These are phyloP conservation scores for Lachancea lanzarotensis DNA, from an alignment of 805 yeast genomes.

Conservation along the genomic window DNA sequence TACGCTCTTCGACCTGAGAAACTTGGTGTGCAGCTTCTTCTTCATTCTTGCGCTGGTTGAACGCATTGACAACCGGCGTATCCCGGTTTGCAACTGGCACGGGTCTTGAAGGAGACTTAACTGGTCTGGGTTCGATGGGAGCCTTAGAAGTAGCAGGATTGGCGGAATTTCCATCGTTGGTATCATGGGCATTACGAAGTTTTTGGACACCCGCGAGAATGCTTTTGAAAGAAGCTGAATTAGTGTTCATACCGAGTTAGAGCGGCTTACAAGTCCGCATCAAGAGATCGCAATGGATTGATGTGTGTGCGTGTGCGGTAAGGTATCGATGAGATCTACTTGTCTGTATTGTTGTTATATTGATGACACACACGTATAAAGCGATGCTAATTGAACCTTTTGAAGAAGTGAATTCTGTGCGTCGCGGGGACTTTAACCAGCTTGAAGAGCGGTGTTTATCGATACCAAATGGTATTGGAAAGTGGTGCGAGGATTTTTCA, in stretches of 20 bases:
- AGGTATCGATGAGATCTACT: too few relatives aligned
- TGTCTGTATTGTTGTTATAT: not conserved
- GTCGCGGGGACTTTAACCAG: too few relatives aligned
- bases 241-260: conserved; percentile 22
- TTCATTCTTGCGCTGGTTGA: conserved; percentile 9
- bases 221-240: conserved; percentile 58
- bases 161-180: not conserved
- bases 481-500: too few relatives aligned
- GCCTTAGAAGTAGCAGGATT: not conserved
- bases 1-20: conserved; percentile 1
- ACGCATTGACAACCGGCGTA: conserved; percentile 8
- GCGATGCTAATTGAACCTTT: too few relatives aligned
- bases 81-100: not conserved
- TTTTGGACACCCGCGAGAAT: conserved; percentile 63
- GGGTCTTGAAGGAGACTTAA: not conserved
- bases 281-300: too few relatives aligned
- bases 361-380: not conserved
- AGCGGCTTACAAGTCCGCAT: not conserved
- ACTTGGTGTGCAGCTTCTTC: not conserved
- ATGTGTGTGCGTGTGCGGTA: too few relatives aligned
- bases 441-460: too few relatives aligned
- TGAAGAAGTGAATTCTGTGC: too few relatives aligned
- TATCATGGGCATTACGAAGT: conserved; percentile 41
- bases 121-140: not conserved
- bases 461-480: too few relatives aligned